These are phyloP conservation scores for Alnus rubra DNA, from an alignment of 306 rosid species.

Conservation along the genomic window DNA sequence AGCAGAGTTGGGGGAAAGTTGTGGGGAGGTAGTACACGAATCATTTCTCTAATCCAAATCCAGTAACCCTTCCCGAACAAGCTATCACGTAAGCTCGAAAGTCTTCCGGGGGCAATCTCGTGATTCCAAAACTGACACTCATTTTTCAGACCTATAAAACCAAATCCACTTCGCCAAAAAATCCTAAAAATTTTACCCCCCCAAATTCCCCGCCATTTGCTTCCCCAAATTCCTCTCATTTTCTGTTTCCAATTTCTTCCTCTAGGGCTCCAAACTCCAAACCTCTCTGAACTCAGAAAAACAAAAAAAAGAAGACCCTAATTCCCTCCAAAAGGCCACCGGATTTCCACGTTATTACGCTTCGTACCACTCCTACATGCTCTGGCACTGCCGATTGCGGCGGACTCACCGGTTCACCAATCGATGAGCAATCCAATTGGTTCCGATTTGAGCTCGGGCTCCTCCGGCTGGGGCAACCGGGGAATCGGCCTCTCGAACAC, in stretches of 20 bases:
- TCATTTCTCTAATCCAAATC: too few species aligned
- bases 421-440: conserved; percentile 58
- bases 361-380: conserved; percentile 52
- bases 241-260: conserved; percentile 52
- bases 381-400: conserved; percentile 29
- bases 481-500: conserved; percentile 78
- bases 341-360: conserved; percentile 41
- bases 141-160: conserved; percentile 20
- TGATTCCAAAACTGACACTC: not conserved
- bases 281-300: conserved; percentile 9
- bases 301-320: conserved; percentile 38
- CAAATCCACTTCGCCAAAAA: conserved; percentile 33
- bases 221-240: conserved; percentile 27
- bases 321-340: conserved; percentile 29
- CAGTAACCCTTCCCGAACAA: not conserved
- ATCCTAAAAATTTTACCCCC: conserved; percentile 40
- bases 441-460: conserved; percentile 36
- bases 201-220: conserved; percentile 90
- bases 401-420: conserved; percentile 43
- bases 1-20: too few species aligned
- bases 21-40: too few species aligned
- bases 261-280: conserved; percentile 47
- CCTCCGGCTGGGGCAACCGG: conserved; percentile 38
- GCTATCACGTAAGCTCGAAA: not conserved
- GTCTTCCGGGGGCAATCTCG: conserved; percentile 30